Base-by-base conservation (phyloP, 1,284 basidiomycete genomes). In the Blastosporella zonata region DNA sequence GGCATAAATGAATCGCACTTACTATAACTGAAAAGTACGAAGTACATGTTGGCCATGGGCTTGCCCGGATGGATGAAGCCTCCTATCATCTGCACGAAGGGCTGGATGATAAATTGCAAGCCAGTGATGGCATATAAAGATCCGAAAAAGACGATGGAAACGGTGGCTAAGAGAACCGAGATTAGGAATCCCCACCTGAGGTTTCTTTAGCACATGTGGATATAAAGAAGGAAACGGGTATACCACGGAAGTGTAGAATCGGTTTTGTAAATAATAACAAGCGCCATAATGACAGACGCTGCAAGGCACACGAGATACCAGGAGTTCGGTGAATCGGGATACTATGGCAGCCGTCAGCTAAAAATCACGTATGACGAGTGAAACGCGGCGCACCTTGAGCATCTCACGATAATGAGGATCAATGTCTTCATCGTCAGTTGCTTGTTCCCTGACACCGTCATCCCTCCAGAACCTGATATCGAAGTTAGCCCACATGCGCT, bases 41-140 rank as follows among this genome's bases (percentile, higher is more conserved):
- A 80, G 42, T 79, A 78, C 61, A 82, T 81, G 57, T 79, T 82
- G 23, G 67, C 75, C 68, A 77, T 72, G 6, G 81, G 80, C 55
- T 75, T 73, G 23, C 82, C 78, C 0, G 78, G 80, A 59, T 81
- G 76, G 20, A 84, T 64, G 62, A 79, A 84, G 4, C 79, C 78
- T 4, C 77, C 80, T 21, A 84, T 68, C 67, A 84, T 78, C 66
- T 82, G 78, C 3, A 78, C 72, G 45, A 69, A 78, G 46, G 73
- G 68, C 59, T 79, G 78, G 52, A 78, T 74, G 29, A 73, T 67
- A 20, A 78, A 65, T 18, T 56, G 45, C 50, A 77, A 64, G 2
- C 82, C 81, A 9, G 78, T 81, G 33, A 81, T 81, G 1, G 79
- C 79, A 43, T 63, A 71, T 7, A 80, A 54, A 0, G 73, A 65